Base-by-base conservation (phyloP, 768 basidiomycete genomes). In the Rhizopogon vinicolor region DNA sequence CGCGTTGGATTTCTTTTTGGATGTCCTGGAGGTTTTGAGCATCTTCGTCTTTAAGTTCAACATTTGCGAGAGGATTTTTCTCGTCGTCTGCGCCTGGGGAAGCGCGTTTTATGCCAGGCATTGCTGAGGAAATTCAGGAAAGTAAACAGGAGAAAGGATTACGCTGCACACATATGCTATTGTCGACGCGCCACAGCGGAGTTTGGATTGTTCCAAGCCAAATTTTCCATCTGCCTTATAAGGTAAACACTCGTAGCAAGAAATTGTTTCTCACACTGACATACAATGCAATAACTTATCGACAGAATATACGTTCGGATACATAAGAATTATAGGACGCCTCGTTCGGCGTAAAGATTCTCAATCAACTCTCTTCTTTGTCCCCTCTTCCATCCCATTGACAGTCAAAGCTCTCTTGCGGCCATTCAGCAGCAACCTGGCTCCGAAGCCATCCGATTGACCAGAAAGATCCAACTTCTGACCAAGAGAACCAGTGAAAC, bases 11-110 rank as follows among this genome's bases (percentile, higher is more conserved):
- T 63, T 87, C 85, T 69, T 85, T 85, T 69, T 87, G 86, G 41
- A 85, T 73, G 19, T 72, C 73, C 49, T 81, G 73, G 60, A 93
- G 75, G 67, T 86, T 87, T 69, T 80, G 72, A 54, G 86, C 87
- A 63, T 90, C 83, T 64, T 85, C 87, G 44, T 87, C 84, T 55
- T 77, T 79, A 61, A 92, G 78, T 61, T 88, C 85, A 49, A 87
- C 83, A 45, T 79, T 78, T 56, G 81, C 73, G 31, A 90, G 76
- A 59, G 84, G 82, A 66, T 78, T 79, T 69, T 90, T 91, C 68
- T 83, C 83, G n/a, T 76, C 80, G 46, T 89, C 86, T 43, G 85
- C 81, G 10, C 89, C 90, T n/a, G 89, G 86, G 55, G 88, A 87
- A 42, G 80, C 84, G 71, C 91, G 87, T 77, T 93, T 90, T 63